Evolutionary conservation across 768 basidiomycete genomes (phyloP).

Genomic region (Amanita exitialis): DNA sequence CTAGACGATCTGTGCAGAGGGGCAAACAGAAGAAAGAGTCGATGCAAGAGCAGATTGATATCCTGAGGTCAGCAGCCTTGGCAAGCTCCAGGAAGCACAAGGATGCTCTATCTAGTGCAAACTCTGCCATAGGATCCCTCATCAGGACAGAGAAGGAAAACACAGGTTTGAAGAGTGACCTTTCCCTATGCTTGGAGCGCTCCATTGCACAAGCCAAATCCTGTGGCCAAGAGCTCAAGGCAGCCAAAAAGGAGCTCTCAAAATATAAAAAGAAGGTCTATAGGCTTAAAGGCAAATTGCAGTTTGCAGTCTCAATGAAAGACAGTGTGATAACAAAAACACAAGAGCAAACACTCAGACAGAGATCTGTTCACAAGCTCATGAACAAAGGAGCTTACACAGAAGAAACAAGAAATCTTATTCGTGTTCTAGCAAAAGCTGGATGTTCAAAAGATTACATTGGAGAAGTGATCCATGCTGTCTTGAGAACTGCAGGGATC

Average conservation of each 20-base stretch:
- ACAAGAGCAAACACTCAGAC: conserved; percentile 3
- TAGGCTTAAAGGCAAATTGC: background rate
- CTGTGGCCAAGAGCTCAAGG: background rate
- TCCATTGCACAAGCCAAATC: background rate
- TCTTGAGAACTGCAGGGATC: conserved; percentile 11
- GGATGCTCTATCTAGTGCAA: background rate
- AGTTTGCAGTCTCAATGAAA: background rate
- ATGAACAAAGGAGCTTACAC: too few relatives aligned
- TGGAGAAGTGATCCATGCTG: conserved; percentile 10
- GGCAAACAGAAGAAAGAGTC: background rate
- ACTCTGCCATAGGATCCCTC: background rate
- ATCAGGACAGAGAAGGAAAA: background rate
- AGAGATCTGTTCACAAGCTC: conserved; percentile 8
- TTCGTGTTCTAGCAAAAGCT: conserved; percentile 10
- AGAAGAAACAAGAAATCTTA: conserved; percentile 12
- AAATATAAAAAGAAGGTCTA: background rate
- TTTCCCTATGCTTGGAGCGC: background rate
- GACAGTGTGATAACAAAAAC: background rate
- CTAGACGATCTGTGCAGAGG: background rate
- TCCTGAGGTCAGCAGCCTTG: background rate
- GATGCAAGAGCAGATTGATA: background rate
- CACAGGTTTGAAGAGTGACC: background rate
- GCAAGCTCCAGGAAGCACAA: background rate
- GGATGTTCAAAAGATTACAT: conserved; percentile 11
- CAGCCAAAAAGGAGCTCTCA: background rate